Percentiles rank a stretch among this genome's conserved stretches.
Evolutionary conservation across 805 yeast genomes (phyloP).

Genomic region (Candida xyloterini): DNA sequence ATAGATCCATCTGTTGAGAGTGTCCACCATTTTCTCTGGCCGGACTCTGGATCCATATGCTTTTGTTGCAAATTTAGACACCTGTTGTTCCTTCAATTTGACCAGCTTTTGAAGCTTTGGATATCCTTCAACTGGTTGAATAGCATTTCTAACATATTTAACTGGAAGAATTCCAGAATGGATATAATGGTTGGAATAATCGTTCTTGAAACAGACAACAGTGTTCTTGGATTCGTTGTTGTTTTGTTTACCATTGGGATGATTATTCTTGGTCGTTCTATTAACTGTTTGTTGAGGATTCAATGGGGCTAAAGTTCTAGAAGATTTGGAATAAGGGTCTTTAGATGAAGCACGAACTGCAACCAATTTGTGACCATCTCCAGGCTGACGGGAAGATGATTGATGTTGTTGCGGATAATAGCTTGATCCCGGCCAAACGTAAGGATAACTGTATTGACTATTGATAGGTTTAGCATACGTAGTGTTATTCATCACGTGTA

Average conservation of each 20-base stretch:
- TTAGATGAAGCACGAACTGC: slow-evolving; percentile 23
- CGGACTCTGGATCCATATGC: slow-evolving; percentile 66
- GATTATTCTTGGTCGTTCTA: slow-evolving; percentile 7
- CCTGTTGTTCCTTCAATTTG: slow-evolving; percentile 60
- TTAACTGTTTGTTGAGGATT: slow-evolving; percentile 11
- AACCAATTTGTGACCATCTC: slow-evolving; percentile 25
- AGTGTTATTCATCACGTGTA: slow-evolving; percentile 15
- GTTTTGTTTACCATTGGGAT: slow-evolving; percentile 11
- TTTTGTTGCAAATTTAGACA: slow-evolving; percentile 47
- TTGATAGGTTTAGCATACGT: slow-evolving; percentile 10
- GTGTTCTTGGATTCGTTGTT: slow-evolving; percentile 9
- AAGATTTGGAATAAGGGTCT: slow-evolving; percentile 13
- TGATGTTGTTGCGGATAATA: slow-evolving; percentile 6
- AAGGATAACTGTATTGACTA: slow-evolving; percentile 6
- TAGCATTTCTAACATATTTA: slow-evolving; percentile 59
- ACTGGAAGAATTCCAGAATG: slow-evolving; percentile 64
- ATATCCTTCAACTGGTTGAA: slow-evolving; percentile 73
- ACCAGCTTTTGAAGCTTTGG: slow-evolving; percentile 75
- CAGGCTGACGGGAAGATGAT: slow-evolving; percentile 7
- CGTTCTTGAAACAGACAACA: slow-evolving; percentile 48
- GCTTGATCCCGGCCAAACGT: slow-evolving; percentile 9
- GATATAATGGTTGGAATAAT: slow-evolving; percentile 67
- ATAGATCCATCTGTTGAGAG: slow-evolving; percentile 59
- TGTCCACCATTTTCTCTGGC: slow-evolving; percentile 51
- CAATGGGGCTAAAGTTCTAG: slow-evolving; percentile 10